A percentile compares a stretch with the other conserved stretches of the same genome.
phyloP scores from a whole-genome alignment of 352 stramenopile genomes.

The Globisporangium camurandrum region DNA sequence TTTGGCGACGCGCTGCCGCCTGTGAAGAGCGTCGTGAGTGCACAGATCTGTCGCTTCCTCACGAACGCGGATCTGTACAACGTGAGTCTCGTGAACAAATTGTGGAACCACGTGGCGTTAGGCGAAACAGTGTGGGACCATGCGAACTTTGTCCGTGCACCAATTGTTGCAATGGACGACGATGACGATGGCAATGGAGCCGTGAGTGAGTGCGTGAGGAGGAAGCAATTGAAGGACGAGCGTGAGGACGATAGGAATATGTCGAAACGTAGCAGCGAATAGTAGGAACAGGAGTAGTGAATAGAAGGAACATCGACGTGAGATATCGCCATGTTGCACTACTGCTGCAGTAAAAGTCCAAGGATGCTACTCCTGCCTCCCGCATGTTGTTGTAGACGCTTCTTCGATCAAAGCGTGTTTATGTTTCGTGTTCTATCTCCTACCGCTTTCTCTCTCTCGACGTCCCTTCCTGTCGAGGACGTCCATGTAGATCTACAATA shows the following conservation, averaged over 20 bases:
- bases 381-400: constrained; percentile 4
- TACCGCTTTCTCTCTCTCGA: not conserved
- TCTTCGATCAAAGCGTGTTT: constrained; percentile 1
- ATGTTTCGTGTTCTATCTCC: not conserved
- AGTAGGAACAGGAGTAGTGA: no score
- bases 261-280: no score
- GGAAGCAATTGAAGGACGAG: no score
- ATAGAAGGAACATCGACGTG: no score
- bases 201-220: no score
- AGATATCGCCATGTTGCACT: no score
- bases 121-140: constrained; percentile 73
- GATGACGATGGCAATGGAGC: no score
- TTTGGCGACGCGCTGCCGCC: constrained; percentile 58
- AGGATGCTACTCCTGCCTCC: no score
- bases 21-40: constrained; percentile 48
- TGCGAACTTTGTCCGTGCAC: constrained; percentile 40
- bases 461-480: not conserved
- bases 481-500: not conserved
- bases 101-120: constrained; percentile 77
- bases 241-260: no score
- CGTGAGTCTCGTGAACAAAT: constrained; percentile 70
- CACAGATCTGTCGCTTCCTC: constrained; percentile 63
- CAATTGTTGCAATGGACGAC: no score
- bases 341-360: no score
- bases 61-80: constrained; percentile 77